phyloP scores from a whole-genome alignment of 2,329 filamentous ascomycete genomes.

The Cladophialophora psammophila region DNA sequence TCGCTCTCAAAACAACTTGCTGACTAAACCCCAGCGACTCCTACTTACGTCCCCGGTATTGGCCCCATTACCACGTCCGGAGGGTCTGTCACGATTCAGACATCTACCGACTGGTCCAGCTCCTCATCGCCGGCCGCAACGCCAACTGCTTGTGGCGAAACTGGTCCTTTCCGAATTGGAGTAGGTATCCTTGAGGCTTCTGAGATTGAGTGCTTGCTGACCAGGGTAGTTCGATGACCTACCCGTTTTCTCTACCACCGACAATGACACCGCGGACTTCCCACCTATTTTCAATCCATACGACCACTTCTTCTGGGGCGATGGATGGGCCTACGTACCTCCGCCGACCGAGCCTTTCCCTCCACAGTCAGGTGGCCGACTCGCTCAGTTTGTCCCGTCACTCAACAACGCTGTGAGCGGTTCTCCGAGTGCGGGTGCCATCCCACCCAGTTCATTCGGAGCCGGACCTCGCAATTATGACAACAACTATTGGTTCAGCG shows the following conservation, averaged over 20 bases:
- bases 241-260: constrained; percentile 37
- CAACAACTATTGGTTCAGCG: constrained; percentile 60
- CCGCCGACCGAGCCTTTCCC: constrained; percentile 54
- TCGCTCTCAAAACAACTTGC: background rate
- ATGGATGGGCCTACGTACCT: constrained; percentile 59
- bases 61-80: constrained; percentile 18
- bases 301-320: constrained; percentile 60
- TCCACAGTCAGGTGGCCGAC: constrained; percentile 42
- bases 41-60: constrained; percentile 28
- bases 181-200: constrained; percentile 23
- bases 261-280: constrained; percentile 43
- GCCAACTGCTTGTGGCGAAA: constrained; percentile 33
- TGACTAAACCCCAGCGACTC: constrained; percentile 21
- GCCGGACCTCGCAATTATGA: constrained; percentile 53
- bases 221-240: constrained; percentile 43
- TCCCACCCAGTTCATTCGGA: constrained; percentile 54
- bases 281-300: constrained; percentile 58
- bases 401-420: constrained; percentile 55
- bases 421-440: constrained; percentile 42
- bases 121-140: constrained; percentile 16
- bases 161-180: constrained; percentile 33
- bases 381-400: constrained; percentile 50
- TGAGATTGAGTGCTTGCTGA: constrained; percentile 10
- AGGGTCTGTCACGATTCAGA: constrained; percentile 18
- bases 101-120: constrained; percentile 16